Base-by-base conservation (phyloP, 805 yeast genomes). In the Kluyveromyces wickerhamii region DNA sequence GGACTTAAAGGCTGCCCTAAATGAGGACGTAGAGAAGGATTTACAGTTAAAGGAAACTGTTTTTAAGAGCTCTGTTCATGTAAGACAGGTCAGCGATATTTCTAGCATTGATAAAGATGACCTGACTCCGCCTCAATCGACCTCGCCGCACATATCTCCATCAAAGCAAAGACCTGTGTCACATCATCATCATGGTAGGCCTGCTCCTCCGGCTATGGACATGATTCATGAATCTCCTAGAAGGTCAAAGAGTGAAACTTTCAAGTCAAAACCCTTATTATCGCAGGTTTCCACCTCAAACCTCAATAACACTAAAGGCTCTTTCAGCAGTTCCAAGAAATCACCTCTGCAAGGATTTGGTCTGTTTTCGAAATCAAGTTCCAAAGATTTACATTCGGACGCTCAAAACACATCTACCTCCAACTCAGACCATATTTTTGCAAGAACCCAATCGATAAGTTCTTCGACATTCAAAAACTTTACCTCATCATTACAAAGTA, bases 371-470 rank as follows among this genome's bases (percentile, higher is more conserved):
- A 52, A 54, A 36, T 52, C 59, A n/a, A 39, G 34, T 27, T 48
- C 53, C 7, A 52, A 48, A 34, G 55, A 53, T 28, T 13, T 41
- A 20, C 36, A 39, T 15, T 39, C 36, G 5, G 34, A 26, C 20
- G 22, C 21, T n/a, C n/a, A 7, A 5, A 12, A 16, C 11, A 15
- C 18, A 24, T 23, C 27, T 18, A 7, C 25, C n/a, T 7, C 28
- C 9, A 21, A 32, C 29, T 54, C 45, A 27, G 46, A 30, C 20
- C 48, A 39, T 26, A 42, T 18, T 27, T 37, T 24, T 9, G 50
- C 56, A 10, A 53, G 67, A 35, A 45, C 61, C 2, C 46, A 57
- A 52, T 63, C 67, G 1, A 40, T 62, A 19, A 59, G 48, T 32
- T 49, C 66, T 0, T 47, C 56, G 1, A 44, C 63, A 13, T 47